Conservation (phyloP, 1,139 yeast species). For the Spencermartinsiella ligniputridi region DNA sequence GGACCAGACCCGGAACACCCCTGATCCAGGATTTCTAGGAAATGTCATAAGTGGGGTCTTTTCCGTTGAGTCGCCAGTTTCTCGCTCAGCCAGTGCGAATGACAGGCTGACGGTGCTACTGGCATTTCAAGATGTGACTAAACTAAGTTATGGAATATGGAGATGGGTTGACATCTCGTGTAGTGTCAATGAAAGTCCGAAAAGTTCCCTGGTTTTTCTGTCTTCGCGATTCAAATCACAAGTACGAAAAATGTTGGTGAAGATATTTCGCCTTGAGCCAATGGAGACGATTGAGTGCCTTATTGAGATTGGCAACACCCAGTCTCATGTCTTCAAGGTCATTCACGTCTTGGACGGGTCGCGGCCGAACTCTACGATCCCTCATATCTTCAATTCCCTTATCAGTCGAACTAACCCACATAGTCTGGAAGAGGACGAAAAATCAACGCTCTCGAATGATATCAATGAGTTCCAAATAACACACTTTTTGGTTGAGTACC, state of each 20-base stretch:
- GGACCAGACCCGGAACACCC: conserved; percentile 4
- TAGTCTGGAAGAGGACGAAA: conserved; percentile 29
- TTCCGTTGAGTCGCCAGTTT: conserved; percentile 66
- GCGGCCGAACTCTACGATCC: conserved; percentile 69
- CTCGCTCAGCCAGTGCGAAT: conserved; percentile 47
- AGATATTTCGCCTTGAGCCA: conserved; percentile 66
- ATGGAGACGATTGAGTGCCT: conserved; percentile 68
- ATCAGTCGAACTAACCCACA: conserved; percentile 39
- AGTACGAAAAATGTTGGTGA: conserved; percentile 63
- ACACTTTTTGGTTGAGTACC: conserved; percentile 53
- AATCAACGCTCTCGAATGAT: conserved; percentile 44
- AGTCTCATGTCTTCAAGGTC: conserved; percentile 43
- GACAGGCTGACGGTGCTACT: conserved; percentile 51
- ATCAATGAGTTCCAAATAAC: conserved; percentile 43
- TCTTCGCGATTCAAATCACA: conserved; percentile 69
- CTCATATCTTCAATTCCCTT: conserved; percentile 58
- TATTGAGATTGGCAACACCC: conserved; percentile 34
- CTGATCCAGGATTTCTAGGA: conserved; percentile 48
- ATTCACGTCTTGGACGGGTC: conserved; percentile 82
- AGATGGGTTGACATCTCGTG: conserved; percentile 55
- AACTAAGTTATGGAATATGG: conserved; percentile 63
- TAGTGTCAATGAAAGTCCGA: conserved; percentile 10
- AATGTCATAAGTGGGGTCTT: conserved; percentile 84
- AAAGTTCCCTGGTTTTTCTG: conserved; percentile 51
- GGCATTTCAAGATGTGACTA: conserved; percentile 60